Evolutionary conservation across 139 green algal genomes (phyloP).

Genomic region (Chara braunii): DNA sequence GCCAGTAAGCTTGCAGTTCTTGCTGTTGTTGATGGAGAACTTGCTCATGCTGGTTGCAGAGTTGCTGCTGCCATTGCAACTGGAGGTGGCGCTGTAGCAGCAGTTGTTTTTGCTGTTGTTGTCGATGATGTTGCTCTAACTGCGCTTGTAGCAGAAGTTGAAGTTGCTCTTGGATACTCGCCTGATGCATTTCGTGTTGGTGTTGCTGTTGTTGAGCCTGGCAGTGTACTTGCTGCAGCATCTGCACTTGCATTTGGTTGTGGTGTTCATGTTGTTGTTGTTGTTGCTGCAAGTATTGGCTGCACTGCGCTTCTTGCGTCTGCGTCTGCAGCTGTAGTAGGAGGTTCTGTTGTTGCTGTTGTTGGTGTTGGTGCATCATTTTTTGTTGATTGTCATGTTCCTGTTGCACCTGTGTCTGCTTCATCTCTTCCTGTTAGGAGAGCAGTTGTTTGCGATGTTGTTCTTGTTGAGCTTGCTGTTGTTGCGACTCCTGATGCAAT

Average conservation of each 20-base stretch:
- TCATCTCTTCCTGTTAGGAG: no score
- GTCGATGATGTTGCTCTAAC: neutral
- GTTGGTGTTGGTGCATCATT: no score
- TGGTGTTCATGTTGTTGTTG: no score
- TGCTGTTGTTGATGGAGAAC: neutral
- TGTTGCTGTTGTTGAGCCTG: neutral
- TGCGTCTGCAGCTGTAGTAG: no score
- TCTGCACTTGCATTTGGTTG: neutral
- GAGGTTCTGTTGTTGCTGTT: no score
- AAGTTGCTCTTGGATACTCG: no score
- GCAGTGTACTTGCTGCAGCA: neutral
- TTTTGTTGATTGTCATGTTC: no score
- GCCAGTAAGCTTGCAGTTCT: neutral
- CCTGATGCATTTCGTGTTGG: no score
- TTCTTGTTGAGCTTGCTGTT: neutral
- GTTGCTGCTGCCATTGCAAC: neutral
- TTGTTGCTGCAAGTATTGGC: no score
- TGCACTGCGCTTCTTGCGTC: no score
- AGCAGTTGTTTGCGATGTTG: neutral
- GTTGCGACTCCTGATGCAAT: neutral
- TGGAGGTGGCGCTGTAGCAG: neutral
- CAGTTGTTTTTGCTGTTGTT: constrained; percentile 3
- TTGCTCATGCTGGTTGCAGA: neutral
- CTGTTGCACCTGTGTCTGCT: no score
- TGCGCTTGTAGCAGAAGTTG: neutral